Conservation (phyloP, 441 rosid genomes). For the Populus hybrid region DNA sequence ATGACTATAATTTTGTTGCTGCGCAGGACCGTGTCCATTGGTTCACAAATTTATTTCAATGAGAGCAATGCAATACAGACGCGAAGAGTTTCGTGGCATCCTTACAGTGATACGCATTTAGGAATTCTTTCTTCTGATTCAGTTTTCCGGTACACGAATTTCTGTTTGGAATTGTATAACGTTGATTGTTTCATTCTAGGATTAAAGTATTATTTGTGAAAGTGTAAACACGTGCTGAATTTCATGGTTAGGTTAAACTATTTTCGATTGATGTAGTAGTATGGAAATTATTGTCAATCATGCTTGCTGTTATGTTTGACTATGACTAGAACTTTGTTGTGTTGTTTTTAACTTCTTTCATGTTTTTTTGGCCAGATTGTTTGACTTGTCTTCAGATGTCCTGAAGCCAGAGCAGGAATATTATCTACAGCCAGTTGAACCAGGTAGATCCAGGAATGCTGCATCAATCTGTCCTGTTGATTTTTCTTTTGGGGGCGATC, state of each 20-base stretch:
- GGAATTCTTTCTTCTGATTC: conserved; percentile 91
- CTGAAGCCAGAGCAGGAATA: conserved; percentile 91
- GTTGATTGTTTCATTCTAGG: not conserved
- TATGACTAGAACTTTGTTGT: not conserved
- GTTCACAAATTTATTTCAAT: conserved; percentile 60
- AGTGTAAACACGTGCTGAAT: not conserved
- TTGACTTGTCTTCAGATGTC: conserved; percentile 67
- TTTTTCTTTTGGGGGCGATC: conserved; percentile 85
- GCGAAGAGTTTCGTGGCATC: conserved; percentile 83
- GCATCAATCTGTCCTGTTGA: conserved; percentile 79
- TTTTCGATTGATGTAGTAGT: not conserved
- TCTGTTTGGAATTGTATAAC: not conserved
- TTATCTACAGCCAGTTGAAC: conserved; percentile 89
- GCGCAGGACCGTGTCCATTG: conserved; percentile 71
- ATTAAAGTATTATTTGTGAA: not conserved
- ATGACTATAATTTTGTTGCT: conserved; percentile 9
- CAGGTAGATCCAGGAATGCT: conserved; percentile 72
- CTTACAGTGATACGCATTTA: conserved; percentile 74
- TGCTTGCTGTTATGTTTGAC: not conserved
- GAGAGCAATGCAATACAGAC: conserved; percentile 55
- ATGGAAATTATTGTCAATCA: not conserved
- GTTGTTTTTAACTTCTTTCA: not conserved
- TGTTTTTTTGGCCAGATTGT: conserved; percentile 52
- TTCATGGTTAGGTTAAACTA: not conserved
- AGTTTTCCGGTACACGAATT: conserved; percentile 67